Conservation (phyloP, 2,329 filamentous ascomycete species). For the Aspergillus sergii region DNA sequence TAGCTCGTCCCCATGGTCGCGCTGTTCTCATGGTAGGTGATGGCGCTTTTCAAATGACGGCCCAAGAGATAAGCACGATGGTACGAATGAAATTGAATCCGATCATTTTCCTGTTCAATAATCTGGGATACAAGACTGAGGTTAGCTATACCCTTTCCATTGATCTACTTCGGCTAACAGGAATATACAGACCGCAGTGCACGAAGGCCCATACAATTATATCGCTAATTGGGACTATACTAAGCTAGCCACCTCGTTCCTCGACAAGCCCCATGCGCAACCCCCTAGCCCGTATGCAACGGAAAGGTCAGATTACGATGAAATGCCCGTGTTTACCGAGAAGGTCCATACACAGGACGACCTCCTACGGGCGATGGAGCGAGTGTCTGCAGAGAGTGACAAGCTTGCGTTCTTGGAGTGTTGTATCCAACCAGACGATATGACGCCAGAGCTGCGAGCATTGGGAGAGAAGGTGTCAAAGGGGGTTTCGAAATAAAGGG, state of each 20-base stretch:
- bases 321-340: background rate
- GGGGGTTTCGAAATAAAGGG: background rate
- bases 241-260: conserved; percentile 7
- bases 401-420: conserved; percentile 15
- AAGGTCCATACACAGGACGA: conserved; percentile 2
- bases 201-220: conserved; percentile 15
- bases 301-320: background rate
- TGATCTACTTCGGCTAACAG: background rate
- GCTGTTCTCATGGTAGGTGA: conserved; percentile 83
- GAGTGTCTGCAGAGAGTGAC: background rate
- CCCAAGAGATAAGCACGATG: conserved; percentile 81
- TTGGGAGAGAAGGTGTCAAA: conserved; percentile 1
- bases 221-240: conserved; percentile 15
- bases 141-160: background rate
- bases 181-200: conserved; percentile 3
- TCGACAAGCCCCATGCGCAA: background rate
- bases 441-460: conserved; percentile 4
- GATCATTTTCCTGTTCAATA: conserved; percentile 82
- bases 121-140: conserved; percentile 84
- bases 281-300: conserved; percentile 6
- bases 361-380: background rate
- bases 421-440: conserved; percentile 12
- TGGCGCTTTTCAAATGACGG: conserved; percentile 81
- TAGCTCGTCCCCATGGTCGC: conserved; percentile 38
- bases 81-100: conserved; percentile 70